Base-by-base conservation (phyloP, 2,329 filamentous ascomycete species). In the Fusarium papillatum region DNA sequence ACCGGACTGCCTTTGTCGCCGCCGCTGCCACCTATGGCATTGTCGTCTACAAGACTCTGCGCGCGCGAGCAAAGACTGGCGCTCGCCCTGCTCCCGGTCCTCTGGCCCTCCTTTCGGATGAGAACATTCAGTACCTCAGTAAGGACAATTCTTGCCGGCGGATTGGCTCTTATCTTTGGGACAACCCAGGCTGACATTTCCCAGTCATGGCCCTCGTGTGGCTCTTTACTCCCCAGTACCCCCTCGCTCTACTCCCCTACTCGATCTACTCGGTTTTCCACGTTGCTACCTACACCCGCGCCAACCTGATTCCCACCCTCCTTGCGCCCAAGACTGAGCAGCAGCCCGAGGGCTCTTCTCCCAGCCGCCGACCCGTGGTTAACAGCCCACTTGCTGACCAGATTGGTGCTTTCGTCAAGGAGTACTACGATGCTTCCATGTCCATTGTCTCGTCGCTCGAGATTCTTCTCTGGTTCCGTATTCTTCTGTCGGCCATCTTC, bases 41-140 rank as follows among this genome's bases (percentile, higher is more conserved):
- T 78, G 97, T 99, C 62, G 96, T 99, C 74, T 98, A 98, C 90
- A 99, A 99, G 91, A 96, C 95, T 70, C 95, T 96, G 88, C 93
- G 96, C 78, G 95, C 96, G 79, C 94, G 95, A 78, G 90, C 94
- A 80, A 94, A 95, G 90, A 89, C 92, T 62, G 93, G 93, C 76
- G 92, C 88, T 73, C 92, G 88, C 83, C 85, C 92, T 80, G 91
- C 85, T 46, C 83, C 84, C 64, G 91, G 94, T 70, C 84, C 90
- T 61, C 66, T 96, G 70, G 90, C 92, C 73, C 87, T 98, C 77
- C 88, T 93, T 68, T 89, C 92, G 16, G 97, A 99, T 84, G 97
- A 99, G 90, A 99, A 99, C 85, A 95, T 99, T 64, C 97, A 98
- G 86, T 99, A 99, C 84, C 90, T 99, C 73, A 89, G 97, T 98